These are phyloP conservation scores for Teratosphaeria epicoccoides DNA, from an alignment of 2,329 filamentous ascomycete genomes.

Conservation along the genomic window DNA sequence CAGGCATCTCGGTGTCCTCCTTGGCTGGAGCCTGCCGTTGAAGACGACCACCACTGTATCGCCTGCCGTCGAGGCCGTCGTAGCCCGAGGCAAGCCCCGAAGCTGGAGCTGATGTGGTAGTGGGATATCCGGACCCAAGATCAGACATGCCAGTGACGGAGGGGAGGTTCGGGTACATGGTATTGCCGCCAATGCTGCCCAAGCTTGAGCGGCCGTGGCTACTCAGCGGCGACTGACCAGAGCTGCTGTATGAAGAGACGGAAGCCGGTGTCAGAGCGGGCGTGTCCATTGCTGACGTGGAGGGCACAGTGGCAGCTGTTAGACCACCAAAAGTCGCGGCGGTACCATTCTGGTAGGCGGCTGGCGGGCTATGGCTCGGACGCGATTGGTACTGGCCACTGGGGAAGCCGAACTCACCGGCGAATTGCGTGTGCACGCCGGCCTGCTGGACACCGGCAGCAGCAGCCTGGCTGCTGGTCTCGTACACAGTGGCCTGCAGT, in stretches of 20 bases:
- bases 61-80: slow-evolving; percentile 49
- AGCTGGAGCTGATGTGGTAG: slow-evolving; percentile 55
- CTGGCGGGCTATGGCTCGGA: slow-evolving; percentile 47
- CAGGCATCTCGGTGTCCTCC: slow-evolving; percentile 28
- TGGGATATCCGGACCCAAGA: slow-evolving; percentile 46
- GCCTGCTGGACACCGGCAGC: slow-evolving; percentile 67
- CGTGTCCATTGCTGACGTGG: slow-evolving; percentile 47
- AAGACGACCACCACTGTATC: slow-evolving; percentile 51
- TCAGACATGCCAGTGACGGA: slow-evolving; percentile 57
- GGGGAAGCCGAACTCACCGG: slow-evolving; percentile 37
- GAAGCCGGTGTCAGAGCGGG: slow-evolving; percentile 68
- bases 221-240: slow-evolving; percentile 68
- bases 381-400: slow-evolving; percentile 43
- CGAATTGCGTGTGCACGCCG: slow-evolving; percentile 50
- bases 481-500: slow-evolving; percentile 92
- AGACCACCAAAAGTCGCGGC: slow-evolving; percentile 26
- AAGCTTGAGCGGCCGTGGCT: slow-evolving; percentile 50
- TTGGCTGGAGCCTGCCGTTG: slow-evolving; percentile 41
- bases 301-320: slow-evolving; percentile 23
- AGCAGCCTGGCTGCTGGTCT: slow-evolving; percentile 68
- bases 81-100: slow-evolving; percentile 58
- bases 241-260: slow-evolving; percentile 60
- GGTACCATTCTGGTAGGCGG: slow-evolving; percentile 19
- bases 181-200: slow-evolving; percentile 39
- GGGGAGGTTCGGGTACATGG: slow-evolving; percentile 66